phyloP scores from a whole-genome alignment of 306 rosid species.

The Carpinus fangiana region DNA sequence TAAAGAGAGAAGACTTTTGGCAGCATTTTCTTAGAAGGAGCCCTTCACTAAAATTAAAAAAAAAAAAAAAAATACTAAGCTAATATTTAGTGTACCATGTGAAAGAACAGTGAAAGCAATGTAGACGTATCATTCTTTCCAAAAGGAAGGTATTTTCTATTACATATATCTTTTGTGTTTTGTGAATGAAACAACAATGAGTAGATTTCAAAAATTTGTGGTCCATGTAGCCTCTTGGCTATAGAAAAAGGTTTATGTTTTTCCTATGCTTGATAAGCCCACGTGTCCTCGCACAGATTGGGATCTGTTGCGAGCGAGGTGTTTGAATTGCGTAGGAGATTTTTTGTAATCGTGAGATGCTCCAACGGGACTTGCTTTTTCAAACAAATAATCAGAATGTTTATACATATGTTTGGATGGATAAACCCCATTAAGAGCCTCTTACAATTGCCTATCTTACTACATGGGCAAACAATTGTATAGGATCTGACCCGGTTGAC shows the following conservation, averaged over 20 bases:
- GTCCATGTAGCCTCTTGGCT: slow-evolving; percentile 17
- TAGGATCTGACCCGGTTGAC: too few species aligned
- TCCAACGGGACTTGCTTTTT: too few species aligned
- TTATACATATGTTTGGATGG: too few species aligned
- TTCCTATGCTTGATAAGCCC: background rate
- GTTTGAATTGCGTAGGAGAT: too few species aligned
- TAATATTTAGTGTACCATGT: slow-evolving; percentile 40
- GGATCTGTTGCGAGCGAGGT: too few species aligned
- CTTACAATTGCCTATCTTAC: too few species aligned
- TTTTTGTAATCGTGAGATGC: too few species aligned
- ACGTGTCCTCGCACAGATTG: background rate
- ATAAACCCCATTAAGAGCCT: too few species aligned
- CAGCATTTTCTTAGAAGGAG: slow-evolving; percentile 26
- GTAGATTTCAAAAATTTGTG: slow-evolving; percentile 23
- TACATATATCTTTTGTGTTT: background rate
- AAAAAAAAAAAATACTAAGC: background rate
- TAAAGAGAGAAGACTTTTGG: slow-evolving; percentile 42
- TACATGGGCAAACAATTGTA: too few species aligned
- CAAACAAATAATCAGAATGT: too few species aligned
- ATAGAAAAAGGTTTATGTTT: background rate
- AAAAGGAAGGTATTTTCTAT: slow-evolving; percentile 17
- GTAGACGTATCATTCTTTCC: slow-evolving; percentile 15
- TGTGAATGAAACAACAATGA: slow-evolving; percentile 3
- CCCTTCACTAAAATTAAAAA: slow-evolving; percentile 17
- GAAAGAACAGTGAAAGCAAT: slow-evolving; percentile 50